Percentiles rank a stretch among this genome's conserved stretches.
These are phyloP conservation scores for Fusarium devonianum DNA, from an alignment of 2,329 filamentous ascomycete genomes.

Conservation along the genomic window DNA sequence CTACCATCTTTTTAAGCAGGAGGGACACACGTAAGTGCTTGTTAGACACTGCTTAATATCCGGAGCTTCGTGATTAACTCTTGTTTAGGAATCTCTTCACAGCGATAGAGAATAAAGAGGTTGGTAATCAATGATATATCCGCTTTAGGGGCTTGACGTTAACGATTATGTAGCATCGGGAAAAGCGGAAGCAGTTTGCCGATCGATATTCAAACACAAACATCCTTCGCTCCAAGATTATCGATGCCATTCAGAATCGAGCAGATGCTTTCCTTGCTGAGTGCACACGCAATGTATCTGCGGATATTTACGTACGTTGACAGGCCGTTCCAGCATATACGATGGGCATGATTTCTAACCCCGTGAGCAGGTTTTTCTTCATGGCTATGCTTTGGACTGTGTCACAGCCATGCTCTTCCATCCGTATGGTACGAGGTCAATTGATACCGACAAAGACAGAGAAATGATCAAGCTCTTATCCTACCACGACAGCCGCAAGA, in stretches of 20 bases:
- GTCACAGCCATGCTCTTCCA: slow-evolving; percentile 25
- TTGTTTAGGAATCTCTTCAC: too few relatives aligned
- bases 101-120: too few relatives aligned
- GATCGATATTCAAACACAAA: slow-evolving; percentile 32
- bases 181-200: slow-evolving; percentile 19
- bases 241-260: slow-evolving; percentile 19
- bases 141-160: neutral
- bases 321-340: too few relatives aligned
- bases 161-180: too few relatives aligned
- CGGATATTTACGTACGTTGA: too few relatives aligned
- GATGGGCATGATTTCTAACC: neutral
- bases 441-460: too few relatives aligned
- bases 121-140: too few relatives aligned
- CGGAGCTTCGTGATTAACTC: too few relatives aligned
- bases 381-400: slow-evolving; percentile 30
- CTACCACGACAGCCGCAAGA: too few relatives aligned
- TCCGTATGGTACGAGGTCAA: slow-evolving; percentile 22
- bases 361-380: slow-evolving; percentile 10
- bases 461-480: too few relatives aligned
- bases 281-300: too few relatives aligned
- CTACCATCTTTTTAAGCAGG: slow-evolving; percentile 25
- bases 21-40: slow-evolving; percentile 14
- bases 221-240: slow-evolving; percentile 11
- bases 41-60: too few relatives aligned
- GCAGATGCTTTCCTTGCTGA: slow-evolving; percentile 18